These are phyloP conservation scores for Metschnikowia hibisci DNA, from an alignment of 805 yeast genomes.

Conservation along the genomic window DNA sequence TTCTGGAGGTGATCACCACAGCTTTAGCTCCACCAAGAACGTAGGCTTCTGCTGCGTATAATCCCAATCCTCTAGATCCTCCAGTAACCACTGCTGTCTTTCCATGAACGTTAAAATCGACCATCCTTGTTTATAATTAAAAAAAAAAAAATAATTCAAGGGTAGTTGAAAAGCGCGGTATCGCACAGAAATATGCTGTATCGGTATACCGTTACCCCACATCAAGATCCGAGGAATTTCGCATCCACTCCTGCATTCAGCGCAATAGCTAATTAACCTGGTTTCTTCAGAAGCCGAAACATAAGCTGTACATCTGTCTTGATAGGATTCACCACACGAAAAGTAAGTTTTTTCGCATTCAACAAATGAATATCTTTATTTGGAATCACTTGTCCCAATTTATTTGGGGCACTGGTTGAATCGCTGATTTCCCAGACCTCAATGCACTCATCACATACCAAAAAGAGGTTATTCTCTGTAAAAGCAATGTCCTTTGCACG, in stretches of 20 bases:
- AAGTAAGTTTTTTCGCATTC: slow-evolving; percentile 20
- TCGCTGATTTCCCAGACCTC: slow-evolving; percentile 63
- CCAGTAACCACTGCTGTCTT: slow-evolving; percentile 69
- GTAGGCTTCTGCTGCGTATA: slow-evolving; percentile 61
- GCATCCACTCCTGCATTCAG: too few species aligned
- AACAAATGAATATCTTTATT: slow-evolving; percentile 57
- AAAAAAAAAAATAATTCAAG: too few species aligned
- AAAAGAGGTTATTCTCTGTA: slow-evolving; percentile 29
- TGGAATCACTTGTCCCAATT: slow-evolving; percentile 62
- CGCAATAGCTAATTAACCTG: not conserved
- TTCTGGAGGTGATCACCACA: slow-evolving; percentile 63
- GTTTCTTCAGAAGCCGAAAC: slow-evolving; percentile 20
- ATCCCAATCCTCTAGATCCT: slow-evolving; percentile 73
- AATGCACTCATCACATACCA: slow-evolving; percentile 61
- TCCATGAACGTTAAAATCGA: slow-evolving; percentile 49
- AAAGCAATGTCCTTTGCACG: slow-evolving; percentile 36
- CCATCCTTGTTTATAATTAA: slow-evolving; percentile 24
- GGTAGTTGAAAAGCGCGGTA: not conserved
- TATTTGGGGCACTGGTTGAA: slow-evolving; percentile 39
- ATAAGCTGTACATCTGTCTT: slow-evolving; percentile 60
- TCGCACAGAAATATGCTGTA: not conserved
- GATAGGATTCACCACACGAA: slow-evolving; percentile 61
- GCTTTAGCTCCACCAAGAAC: slow-evolving; percentile 58
- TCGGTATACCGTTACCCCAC: not conserved
- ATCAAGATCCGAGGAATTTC: slow-evolving; percentile 3